A percentile compares a stretch with the other conserved stretches of the same genome.
phyloP scores from a whole-genome alignment of 192 early-diverging fungal species.

The Helicostylum pulchrum region DNA sequence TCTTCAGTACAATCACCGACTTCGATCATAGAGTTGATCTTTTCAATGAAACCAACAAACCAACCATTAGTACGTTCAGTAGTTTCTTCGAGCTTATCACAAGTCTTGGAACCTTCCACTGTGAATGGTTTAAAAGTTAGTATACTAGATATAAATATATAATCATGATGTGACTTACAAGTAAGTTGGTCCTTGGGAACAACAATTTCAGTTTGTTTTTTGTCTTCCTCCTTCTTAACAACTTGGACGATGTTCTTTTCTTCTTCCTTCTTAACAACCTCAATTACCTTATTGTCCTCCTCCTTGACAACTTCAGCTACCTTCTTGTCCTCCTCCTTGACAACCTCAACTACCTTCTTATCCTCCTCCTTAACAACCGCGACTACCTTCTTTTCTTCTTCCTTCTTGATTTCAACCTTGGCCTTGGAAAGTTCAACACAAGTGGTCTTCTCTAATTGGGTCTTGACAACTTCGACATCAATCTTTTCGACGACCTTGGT shows the following conservation, averaged over 20 bases:
- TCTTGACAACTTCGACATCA: background rate
- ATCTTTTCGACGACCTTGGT: background rate
- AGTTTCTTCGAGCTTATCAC: background rate
- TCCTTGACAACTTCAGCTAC: background rate
- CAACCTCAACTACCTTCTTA: background rate
- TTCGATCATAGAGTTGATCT: slow-evolving; percentile 1
- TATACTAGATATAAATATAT: background rate
- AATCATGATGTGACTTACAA: background rate
- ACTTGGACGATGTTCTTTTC: too few species aligned
- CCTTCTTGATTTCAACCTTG: background rate
- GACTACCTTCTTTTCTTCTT: too few species aligned
- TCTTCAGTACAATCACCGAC: slow-evolving; percentile 11
- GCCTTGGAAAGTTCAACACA: background rate
- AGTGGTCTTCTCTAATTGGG: slow-evolving; percentile 4
- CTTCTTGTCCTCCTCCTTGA: background rate
- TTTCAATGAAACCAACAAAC: slow-evolving; percentile 1
- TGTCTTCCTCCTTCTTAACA: too few species aligned
- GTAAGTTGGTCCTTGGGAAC: too few species aligned
- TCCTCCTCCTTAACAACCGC: too few species aligned
- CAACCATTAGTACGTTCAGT: background rate
- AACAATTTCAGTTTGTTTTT: too few species aligned
- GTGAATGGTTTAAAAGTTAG: background rate
- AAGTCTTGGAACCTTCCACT: background rate
- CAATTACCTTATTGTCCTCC: background rate
- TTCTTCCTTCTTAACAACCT: background rate